Evolutionary conservation across 192 early-diverging fungal species (phyloP).

Genomic region (Kappamyces sp.): DNA sequence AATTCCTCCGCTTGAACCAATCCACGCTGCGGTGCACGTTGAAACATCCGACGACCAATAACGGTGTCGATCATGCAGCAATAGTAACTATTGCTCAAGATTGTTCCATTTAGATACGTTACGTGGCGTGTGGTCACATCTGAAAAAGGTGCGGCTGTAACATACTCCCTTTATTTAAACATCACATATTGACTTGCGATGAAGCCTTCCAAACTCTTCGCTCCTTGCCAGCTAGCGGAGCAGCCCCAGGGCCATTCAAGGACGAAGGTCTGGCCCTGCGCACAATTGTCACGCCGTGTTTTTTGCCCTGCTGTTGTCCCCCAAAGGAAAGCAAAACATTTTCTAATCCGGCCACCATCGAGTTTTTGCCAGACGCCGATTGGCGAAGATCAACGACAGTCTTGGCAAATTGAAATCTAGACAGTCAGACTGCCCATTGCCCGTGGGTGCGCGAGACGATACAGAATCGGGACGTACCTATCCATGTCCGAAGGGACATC

Average conservation of each 20-base stretch:
- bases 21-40: too few species aligned
- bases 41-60: too few species aligned
- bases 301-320: constrained; percentile 26
- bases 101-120: too few species aligned
- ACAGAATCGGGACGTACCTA: constrained; percentile 26
- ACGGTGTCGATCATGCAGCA: too few species aligned
- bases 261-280: constrained; percentile 49
- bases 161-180: too few species aligned
- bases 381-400: constrained; percentile 42
- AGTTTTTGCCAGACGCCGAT: constrained; percentile 13
- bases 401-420: constrained; percentile 50
- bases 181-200: too few species aligned
- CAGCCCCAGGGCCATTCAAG: too few species aligned
- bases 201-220: constrained; percentile 16
- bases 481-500: constrained; percentile 54
- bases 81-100: too few species aligned
- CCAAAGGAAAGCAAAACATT: constrained; percentile 57
- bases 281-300: constrained; percentile 48
- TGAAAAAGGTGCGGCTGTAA: too few species aligned
- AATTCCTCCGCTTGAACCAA: too few species aligned
- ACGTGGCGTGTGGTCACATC: too few species aligned
- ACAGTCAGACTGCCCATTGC: not conserved
- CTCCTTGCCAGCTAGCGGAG: too few species aligned
- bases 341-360: constrained; percentile 44
- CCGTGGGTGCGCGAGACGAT: not conserved